Evolutionary conservation across 2,329 filamentous ascomycete genomes (phyloP).

Genomic region (Penicillium verrucosum): DNA sequence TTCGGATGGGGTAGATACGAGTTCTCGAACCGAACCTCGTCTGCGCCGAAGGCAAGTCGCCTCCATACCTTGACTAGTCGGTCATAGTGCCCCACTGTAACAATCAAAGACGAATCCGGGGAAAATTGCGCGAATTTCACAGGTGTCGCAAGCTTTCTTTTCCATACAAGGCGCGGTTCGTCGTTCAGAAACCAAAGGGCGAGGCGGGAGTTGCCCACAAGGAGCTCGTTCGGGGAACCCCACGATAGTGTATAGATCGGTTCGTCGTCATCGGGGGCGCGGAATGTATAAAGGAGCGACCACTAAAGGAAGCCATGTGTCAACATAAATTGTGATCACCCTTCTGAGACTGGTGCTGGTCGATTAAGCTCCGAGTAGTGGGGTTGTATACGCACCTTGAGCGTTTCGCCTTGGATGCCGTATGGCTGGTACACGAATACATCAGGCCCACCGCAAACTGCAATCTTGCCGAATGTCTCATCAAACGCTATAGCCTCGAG

Average conservation of each 20-base stretch:
- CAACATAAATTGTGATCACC: not conserved
- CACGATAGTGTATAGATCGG: constrained; percentile 68
- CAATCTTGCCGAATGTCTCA: constrained; percentile 79
- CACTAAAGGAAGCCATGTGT: constrained; percentile 41
- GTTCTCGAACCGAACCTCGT: constrained; percentile 84
- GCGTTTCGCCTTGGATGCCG: constrained; percentile 64
- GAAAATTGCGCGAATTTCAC: constrained; percentile 75
- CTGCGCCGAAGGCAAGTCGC: constrained; percentile 74
- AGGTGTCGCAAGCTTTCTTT: constrained; percentile 67
- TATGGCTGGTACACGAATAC: constrained; percentile 78
- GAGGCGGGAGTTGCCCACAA: constrained; percentile 69
- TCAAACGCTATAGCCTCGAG: constrained; percentile 79
- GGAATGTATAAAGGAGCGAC: constrained; percentile 55
- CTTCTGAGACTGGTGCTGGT: not conserved
- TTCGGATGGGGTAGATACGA: constrained; percentile 83
- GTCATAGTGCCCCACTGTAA: constrained; percentile 74
- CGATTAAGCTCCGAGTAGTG: constrained; percentile 13
- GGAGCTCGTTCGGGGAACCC: constrained; percentile 79
- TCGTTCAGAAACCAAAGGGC: constrained; percentile 63
- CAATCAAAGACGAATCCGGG: constrained; percentile 82
- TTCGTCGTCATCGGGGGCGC: constrained; percentile 44
- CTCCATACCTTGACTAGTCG: constrained; percentile 90
- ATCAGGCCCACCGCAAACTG: constrained; percentile 63
- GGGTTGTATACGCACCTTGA: constrained; percentile 59
- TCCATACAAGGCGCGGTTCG: constrained; percentile 61